A percentile compares a stretch with the other conserved stretches of the same genome.
These are phyloP conservation scores for Cutaneotrichosporon dermatis DNA, from an alignment of 1,284 basidiomycete genomes.

Conservation along the genomic window DNA sequence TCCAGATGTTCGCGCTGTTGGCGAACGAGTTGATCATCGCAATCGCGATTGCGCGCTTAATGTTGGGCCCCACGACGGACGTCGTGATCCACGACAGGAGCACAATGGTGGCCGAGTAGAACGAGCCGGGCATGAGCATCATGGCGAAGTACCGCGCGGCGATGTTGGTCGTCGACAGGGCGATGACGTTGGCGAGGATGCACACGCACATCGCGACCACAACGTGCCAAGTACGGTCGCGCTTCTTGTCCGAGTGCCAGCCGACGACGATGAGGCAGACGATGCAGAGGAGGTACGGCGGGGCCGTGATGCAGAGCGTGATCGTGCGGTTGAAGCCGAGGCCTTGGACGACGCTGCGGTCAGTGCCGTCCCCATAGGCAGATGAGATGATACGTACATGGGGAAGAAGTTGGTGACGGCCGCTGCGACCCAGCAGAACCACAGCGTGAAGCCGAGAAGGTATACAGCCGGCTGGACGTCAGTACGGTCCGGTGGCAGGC, in stretches of 20 bases:
- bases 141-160: conserved; percentile 45
- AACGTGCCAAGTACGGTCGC: conserved; percentile 27
- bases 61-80: conserved; percentile 43
- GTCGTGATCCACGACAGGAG: conserved; percentile 46
- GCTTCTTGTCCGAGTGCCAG: conserved; percentile 39
- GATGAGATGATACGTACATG: neutral
- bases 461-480: conserved; percentile 30
- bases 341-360: conserved; percentile 25
- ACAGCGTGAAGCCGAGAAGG: conserved; percentile 27
- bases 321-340: conserved; percentile 43
- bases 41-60: conserved; percentile 47
- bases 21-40: conserved; percentile 47
- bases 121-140: conserved; percentile 29
- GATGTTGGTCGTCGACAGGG: conserved; percentile 51
- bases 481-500: neutral
- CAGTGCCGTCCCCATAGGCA: neutral
- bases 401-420: conserved; percentile 47
- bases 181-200: conserved; percentile 68
- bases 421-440: conserved; percentile 30
- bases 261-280: conserved; percentile 37
- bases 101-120: conserved; percentile 46
- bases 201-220: conserved; percentile 47
- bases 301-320: conserved; percentile 43
- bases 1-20: conserved; percentile 49
- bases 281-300: conserved; percentile 43